Conservation (phyloP, 2,329 filamentous ascomycete species). For the Scortechinia acanthostroma region DNA sequence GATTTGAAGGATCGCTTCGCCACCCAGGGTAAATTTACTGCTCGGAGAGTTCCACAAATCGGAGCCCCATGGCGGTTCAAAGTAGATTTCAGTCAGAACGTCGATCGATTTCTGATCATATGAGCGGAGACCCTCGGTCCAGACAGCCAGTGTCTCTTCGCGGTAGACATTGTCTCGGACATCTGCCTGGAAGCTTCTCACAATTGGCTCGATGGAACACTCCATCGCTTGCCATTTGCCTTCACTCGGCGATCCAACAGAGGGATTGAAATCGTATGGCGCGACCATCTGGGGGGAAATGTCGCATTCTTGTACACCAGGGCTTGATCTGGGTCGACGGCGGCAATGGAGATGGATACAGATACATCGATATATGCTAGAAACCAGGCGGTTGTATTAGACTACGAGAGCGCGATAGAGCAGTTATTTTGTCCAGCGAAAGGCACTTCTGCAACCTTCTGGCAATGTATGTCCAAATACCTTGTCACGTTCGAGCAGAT, state of each 20-base stretch:
- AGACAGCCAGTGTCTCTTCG: not conserved
- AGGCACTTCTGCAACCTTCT: not conserved
- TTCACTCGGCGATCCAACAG: too few relatives aligned
- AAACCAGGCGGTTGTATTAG: not conserved
- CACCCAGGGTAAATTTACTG: not conserved
- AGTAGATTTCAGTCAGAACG: too few relatives aligned
- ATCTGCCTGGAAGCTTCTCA: not conserved
- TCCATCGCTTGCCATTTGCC: not conserved
- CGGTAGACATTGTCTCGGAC: not conserved
- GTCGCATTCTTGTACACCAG: not conserved
- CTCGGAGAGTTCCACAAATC: not conserved
- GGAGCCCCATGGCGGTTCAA: not conserved
- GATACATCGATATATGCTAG: not conserved
- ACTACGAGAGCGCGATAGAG: not conserved
- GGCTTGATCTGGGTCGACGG: not conserved
- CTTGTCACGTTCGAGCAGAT: not conserved
- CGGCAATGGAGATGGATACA: not conserved
- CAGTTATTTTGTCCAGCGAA: not conserved
- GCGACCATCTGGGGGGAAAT: not conserved
- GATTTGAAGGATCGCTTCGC: not conserved
- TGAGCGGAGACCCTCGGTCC: not conserved
- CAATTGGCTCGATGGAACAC: not conserved
- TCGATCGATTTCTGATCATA: too few relatives aligned
- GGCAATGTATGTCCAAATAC: not conserved
- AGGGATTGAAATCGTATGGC: too few relatives aligned